These are phyloP conservation scores for Pichia sp. DNA, from an alignment of 1,139 yeast species.

Conservation along the genomic window DNA sequence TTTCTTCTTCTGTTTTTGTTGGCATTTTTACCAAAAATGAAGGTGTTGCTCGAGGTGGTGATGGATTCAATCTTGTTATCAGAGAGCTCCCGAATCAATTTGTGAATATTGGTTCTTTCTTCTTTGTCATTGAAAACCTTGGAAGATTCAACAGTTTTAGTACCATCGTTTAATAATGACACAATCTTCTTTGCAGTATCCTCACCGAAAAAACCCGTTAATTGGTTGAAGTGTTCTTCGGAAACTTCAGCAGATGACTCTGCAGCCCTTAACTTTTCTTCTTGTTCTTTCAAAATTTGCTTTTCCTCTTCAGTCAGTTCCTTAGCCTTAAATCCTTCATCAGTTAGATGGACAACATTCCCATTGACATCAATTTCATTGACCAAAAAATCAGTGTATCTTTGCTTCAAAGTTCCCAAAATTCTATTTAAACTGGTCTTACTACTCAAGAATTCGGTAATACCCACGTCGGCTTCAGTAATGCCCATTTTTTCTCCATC, in stretches of 20 bases:
- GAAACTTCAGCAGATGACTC: constrained; percentile 25
- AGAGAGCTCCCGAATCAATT: constrained; percentile 65
- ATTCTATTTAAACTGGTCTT: constrained; percentile 45
- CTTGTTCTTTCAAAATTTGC: constrained; percentile 21
- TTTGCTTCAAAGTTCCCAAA: constrained; percentile 69
- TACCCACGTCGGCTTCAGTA: constrained; percentile 73
- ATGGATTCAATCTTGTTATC: constrained; percentile 68
- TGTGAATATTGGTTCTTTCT: constrained; percentile 69
- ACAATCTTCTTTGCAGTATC: constrained; percentile 47
- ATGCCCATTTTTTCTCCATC: constrained; percentile 12
- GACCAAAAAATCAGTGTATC: constrained; percentile 92
- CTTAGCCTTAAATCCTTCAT: constrained; percentile 60
- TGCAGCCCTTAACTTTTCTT: constrained; percentile 30
- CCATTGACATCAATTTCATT: constrained; percentile 72
- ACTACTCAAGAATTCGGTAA: constrained; percentile 42
- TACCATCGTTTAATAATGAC: constrained; percentile 50
- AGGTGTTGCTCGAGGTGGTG: constrained; percentile 62
- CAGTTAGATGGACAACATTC: constrained; percentile 63
- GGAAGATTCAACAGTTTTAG: constrained; percentile 46
- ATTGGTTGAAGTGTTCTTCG: constrained; percentile 36
- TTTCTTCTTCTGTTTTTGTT: constrained; percentile 27
- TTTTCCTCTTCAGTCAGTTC: constrained; percentile 40
- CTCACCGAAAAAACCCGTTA: constrained; percentile 49
- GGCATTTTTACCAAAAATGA: constrained; percentile 42
- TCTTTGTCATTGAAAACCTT: constrained; percentile 58